phyloP scores from a whole-genome alignment of 805 yeast genomes.

The Candida railenensis region DNA sequence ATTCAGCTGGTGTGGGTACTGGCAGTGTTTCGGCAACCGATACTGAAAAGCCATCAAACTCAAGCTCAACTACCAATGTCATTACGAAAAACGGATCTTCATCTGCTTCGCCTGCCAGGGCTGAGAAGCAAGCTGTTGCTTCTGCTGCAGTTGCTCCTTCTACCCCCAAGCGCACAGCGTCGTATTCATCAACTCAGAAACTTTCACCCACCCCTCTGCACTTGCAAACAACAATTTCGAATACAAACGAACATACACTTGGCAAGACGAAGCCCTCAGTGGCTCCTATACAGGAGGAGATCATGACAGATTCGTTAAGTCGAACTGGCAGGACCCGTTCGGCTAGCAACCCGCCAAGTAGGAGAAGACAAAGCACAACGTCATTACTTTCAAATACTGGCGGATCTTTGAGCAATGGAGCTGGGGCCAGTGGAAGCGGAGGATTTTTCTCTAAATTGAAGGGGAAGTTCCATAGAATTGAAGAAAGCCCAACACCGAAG shows the following conservation, averaged over 20 bases:
- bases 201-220: conserved; percentile 16
- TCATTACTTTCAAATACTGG: conserved; percentile 10
- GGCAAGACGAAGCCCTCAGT: conserved; percentile 35
- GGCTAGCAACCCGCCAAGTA: conserved; percentile 3
- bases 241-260: conserved; percentile 27
- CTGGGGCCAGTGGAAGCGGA: conserved; percentile 12
- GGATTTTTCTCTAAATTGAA: conserved; percentile 39
- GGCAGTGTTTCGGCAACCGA: not conserved
- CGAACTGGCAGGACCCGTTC: conserved; percentile 5
- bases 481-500: conserved; percentile 10
- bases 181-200: not conserved
- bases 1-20: not conserved
- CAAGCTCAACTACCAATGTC: not conserved
- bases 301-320: not conserved
- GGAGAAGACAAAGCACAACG: conserved; percentile 18
- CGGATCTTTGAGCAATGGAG: conserved; percentile 13
- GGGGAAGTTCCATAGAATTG: conserved; percentile 25
- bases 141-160: conserved; percentile 1
- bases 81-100: not conserved
- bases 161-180: not conserved
- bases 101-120: not conserved
- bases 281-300: conserved; percentile 24
- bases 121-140: not conserved
- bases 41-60: not conserved
- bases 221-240: conserved; percentile 26